Conservation (phyloP, 2,329 filamentous ascomycete species). For the Alternaria tenuissima region DNA sequence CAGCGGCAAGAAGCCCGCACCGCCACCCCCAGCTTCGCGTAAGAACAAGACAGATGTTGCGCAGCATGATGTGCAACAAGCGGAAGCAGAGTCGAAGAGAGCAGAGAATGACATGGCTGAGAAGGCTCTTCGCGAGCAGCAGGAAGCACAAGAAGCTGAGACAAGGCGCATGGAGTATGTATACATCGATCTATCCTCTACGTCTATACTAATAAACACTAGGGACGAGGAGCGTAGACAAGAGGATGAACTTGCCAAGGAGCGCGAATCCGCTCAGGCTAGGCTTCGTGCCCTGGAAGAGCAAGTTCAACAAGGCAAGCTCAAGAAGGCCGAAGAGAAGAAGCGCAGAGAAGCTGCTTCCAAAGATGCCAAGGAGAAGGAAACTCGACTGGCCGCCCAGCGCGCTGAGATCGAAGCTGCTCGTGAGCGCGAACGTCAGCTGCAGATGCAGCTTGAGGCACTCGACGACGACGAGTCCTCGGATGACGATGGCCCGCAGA, state of each 20-base stretch:
- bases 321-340: slow-evolving; percentile 97
- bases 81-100: slow-evolving; percentile 64
- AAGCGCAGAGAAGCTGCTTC: slow-evolving; percentile 87
- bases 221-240: slow-evolving; percentile 78
- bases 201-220: slow-evolving; percentile 32
- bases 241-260: slow-evolving; percentile 80
- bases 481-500: slow-evolving; percentile 78
- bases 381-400: slow-evolving; percentile 81
- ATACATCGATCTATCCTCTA: neutral
- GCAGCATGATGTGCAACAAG: slow-evolving; percentile 64
- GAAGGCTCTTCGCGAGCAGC: slow-evolving; percentile 70
- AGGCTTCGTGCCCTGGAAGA: slow-evolving; percentile 91
- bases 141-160: slow-evolving; percentile 77
- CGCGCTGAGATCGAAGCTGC: slow-evolving; percentile 92
- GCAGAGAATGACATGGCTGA: slow-evolving; percentile 65
- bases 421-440: slow-evolving; percentile 85
- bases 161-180: slow-evolving; percentile 85
- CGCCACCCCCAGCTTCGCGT: slow-evolving; percentile 74
- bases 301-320: slow-evolving; percentile 89
- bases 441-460: slow-evolving; percentile 86
- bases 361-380: slow-evolving; percentile 87
- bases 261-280: slow-evolving; percentile 81
- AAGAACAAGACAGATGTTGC: slow-evolving; percentile 68
- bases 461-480: slow-evolving; percentile 71
- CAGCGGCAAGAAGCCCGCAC: slow-evolving; percentile 65